Evolutionary conservation across 352 stramenopile species (phyloP).

Genomic region (Phytophthora idaei): DNA sequence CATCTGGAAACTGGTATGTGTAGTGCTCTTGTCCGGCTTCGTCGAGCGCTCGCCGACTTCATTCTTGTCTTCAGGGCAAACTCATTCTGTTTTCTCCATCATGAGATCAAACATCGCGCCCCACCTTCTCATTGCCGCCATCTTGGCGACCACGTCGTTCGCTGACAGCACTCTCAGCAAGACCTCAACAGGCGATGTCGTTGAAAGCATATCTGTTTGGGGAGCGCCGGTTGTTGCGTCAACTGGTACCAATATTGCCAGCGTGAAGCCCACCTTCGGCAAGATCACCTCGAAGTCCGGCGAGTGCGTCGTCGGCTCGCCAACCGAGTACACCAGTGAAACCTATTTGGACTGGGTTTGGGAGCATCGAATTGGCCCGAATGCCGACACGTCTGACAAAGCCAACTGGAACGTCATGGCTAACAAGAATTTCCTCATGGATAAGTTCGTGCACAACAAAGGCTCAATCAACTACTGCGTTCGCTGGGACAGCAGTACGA

Average conservation of each 20-base stretch:
- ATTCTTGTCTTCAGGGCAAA: neutral
- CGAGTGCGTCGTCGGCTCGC: conserved; percentile 12
- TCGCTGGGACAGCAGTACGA: conserved; percentile 16
- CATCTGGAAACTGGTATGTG: neutral
- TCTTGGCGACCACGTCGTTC: neutral
- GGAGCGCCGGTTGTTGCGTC: conserved; percentile 21
- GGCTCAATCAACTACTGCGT: conserved; percentile 35
- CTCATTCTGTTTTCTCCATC: conserved; percentile 4
- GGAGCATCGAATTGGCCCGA: conserved; percentile 22
- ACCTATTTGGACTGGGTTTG: conserved; percentile 27
- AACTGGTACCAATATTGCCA: conserved; percentile 17
- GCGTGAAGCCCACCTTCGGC: conserved; percentile 18
- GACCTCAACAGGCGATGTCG: conserved; percentile 5
- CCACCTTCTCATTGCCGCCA: neutral
- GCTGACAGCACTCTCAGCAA: neutral
- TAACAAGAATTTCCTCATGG: conserved; percentile 33
- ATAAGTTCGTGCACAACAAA: conserved; percentile 28
- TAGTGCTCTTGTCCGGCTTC: neutral
- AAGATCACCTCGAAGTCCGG: conserved; percentile 21
- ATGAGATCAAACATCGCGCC: conserved; percentile 1
- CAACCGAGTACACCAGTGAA: conserved; percentile 23
- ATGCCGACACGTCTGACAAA: conserved; percentile 1
- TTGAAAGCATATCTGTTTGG: conserved; percentile 13
- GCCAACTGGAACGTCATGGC: conserved; percentile 30
- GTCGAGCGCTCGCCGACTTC: neutral